These are phyloP conservation scores for Rhizopogon sp. DNA, from an alignment of 768 basidiomycete genomes.

Conservation along the genomic window DNA sequence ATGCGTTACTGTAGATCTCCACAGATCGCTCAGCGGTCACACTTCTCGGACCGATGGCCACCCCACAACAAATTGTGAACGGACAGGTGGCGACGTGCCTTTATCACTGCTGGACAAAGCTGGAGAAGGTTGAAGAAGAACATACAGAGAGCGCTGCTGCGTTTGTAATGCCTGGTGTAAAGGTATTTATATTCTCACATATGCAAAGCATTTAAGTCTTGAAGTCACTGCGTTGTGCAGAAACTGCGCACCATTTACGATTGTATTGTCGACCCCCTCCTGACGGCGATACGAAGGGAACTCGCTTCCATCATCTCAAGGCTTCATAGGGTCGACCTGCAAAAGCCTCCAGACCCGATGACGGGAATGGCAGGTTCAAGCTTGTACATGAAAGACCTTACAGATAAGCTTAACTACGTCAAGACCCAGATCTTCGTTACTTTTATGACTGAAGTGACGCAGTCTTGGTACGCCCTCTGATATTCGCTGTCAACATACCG, in stretches of 20 bases:
- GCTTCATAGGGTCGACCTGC: constrained; percentile 82
- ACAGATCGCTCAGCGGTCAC: constrained; percentile 76
- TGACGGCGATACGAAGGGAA: constrained; percentile 73
- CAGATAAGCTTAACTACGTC: constrained; percentile 81
- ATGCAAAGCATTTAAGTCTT: not conserved
- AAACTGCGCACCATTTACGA: constrained; percentile 48
- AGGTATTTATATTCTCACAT: constrained; percentile 38
- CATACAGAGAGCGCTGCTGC: constrained; percentile 55
- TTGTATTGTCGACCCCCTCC: constrained; percentile 55
- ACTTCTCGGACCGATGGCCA: constrained; percentile 71
- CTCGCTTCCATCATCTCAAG: constrained; percentile 72
- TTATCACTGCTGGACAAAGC: constrained; percentile 68
- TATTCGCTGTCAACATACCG: not conserved
- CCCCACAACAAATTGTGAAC: constrained; percentile 75
- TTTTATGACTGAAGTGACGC: constrained; percentile 69
- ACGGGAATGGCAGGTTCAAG: constrained; percentile 51
- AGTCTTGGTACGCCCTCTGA: constrained; percentile 56
- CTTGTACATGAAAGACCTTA: constrained; percentile 87
- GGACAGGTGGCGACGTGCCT: constrained; percentile 73
- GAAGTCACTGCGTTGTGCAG: constrained; percentile 25
- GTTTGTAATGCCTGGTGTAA: constrained; percentile 50
- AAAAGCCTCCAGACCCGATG: constrained; percentile 63
- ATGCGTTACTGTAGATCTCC: constrained; percentile 43
- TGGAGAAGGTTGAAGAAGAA: constrained; percentile 63
- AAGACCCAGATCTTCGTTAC: constrained; percentile 73